Conservation (phyloP, 208 protist genomes). For the Trypanosoma brucei region DNA sequence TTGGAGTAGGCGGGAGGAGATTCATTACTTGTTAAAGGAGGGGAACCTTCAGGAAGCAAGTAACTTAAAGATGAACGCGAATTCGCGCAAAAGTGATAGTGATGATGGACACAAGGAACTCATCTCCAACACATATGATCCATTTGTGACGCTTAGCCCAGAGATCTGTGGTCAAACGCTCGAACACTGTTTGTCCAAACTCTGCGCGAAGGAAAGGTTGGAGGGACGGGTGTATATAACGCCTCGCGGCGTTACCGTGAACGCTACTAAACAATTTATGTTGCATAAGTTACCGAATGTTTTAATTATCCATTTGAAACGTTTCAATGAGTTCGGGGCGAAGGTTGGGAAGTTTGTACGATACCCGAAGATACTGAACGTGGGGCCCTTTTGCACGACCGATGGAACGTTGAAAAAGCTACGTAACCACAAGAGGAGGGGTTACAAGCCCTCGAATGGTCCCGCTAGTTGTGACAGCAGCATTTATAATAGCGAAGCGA, state of each 20-base stretch:
- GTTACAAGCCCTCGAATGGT: not conserved
- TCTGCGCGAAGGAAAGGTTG: constrained; percentile 67
- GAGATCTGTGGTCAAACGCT: constrained; percentile 67
- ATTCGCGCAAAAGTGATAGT: constrained; percentile 8
- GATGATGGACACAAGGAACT: constrained; percentile 26
- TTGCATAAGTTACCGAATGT: constrained; percentile 80
- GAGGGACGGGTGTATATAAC: constrained; percentile 71
- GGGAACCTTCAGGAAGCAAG: constrained; percentile 72
- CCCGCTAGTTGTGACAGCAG: not conserved
- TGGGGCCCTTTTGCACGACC: constrained; percentile 52
- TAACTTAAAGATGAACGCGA: constrained; percentile 57
- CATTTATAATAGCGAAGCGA: not conserved
- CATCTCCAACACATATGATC: constrained; percentile 85
- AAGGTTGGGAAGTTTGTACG: constrained; percentile 67
- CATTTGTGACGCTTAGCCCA: constrained; percentile 72
- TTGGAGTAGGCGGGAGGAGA: constrained; percentile 76
- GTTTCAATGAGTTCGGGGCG: constrained; percentile 60
- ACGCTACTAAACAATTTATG: constrained; percentile 71
- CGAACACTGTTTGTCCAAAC: constrained; percentile 70
- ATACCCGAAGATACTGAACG: constrained; percentile 60
- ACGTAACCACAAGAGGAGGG: not conserved
- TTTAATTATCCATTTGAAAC: constrained; percentile 87
- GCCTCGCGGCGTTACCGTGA: constrained; percentile 71
- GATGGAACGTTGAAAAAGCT: constrained; percentile 5
- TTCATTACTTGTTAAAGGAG: constrained; percentile 53